phyloP scores from a whole-genome alignment of 106 monocot species.

The Amphibolis antarctica region DNA sequence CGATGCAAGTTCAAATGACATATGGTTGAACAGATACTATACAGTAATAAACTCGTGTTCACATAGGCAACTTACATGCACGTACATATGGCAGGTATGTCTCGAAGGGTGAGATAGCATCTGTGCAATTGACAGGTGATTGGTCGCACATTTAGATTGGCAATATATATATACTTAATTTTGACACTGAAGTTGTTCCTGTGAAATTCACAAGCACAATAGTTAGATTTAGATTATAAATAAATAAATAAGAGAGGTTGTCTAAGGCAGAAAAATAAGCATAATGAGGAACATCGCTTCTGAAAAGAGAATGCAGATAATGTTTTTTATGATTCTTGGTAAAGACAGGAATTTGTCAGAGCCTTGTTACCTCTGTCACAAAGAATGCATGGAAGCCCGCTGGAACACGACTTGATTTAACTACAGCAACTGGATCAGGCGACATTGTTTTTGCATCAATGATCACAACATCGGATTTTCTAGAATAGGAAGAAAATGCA shows the following conservation, averaged over 20 bases:
- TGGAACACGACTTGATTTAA: slow-evolving; percentile 67
- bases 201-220: not conserved
- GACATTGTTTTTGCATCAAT: slow-evolving; percentile 96
- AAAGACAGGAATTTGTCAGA: not conserved
- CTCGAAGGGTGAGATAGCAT: not conserved
- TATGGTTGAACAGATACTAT: no score
- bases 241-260: not conserved
- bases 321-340: no score
- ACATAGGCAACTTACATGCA: no score
- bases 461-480: slow-evolving; percentile 89
- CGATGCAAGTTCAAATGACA: no score
- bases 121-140: not conserved
- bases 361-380: slow-evolving; percentile 45
- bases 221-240: not conserved
- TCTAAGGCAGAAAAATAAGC: not conserved
- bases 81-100: no score
- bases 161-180: not conserved
- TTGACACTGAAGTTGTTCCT: slow-evolving; percentile 4
- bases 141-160: not conserved
- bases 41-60: no score
- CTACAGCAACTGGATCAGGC: slow-evolving; percentile 79
- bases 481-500: slow-evolving; percentile 5
- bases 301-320: no score
- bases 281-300: no score
- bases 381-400: slow-evolving; percentile 98